Percentiles rank a stretch among this genome's conserved stretches.
These are phyloP conservation scores for Psilocybe mexicana DNA, from an alignment of 1,284 basidiomycete genomes.

Conservation along the genomic window DNA sequence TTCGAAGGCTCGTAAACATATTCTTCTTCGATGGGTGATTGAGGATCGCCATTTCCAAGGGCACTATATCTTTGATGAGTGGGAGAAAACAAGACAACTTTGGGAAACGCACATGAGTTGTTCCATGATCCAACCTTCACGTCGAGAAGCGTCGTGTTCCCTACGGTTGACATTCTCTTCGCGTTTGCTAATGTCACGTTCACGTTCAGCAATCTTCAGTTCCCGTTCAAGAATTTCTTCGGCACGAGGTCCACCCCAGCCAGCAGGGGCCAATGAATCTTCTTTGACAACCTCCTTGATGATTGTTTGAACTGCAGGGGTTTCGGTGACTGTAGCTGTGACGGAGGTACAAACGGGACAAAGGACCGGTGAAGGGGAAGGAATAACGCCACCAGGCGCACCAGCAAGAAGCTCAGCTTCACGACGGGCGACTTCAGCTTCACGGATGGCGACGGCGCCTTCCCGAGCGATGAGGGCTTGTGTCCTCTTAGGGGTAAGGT, in stretches of 20 bases:
- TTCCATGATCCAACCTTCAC: conserved; percentile 87
- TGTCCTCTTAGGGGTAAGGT: conserved; percentile 76
- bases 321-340: conserved; percentile 55
- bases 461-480: conserved; percentile 77
- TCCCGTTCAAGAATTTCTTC: conserved; percentile 82
- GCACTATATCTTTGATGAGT: conserved; percentile 40
- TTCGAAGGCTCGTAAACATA: conserved; percentile 73
- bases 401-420: conserved; percentile 80
- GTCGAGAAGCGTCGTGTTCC: conserved; percentile 80
- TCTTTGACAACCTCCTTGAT: conserved; percentile 85
- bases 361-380: conserved; percentile 44
- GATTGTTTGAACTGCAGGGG: conserved; percentile 68
- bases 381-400: conserved; percentile 73
- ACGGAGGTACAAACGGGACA: conserved; percentile 59
- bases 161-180: conserved; percentile 80
- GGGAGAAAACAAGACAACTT: not conserved
- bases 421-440: conserved; percentile 81
- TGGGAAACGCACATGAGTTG: conserved; percentile 67
- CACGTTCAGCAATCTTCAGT: conserved; percentile 77
- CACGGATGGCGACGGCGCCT: conserved; percentile 70
- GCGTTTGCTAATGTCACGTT: conserved; percentile 78
- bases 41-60: conserved; percentile 65
- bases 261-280: conserved; percentile 71
- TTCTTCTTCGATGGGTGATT: conserved; percentile 76
- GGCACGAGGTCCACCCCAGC: conserved; percentile 68